Percentiles rank a stretch among this genome's conserved stretches.
Conservation (phyloP, 345 rosid genomes). For the Salix caprea region DNA sequence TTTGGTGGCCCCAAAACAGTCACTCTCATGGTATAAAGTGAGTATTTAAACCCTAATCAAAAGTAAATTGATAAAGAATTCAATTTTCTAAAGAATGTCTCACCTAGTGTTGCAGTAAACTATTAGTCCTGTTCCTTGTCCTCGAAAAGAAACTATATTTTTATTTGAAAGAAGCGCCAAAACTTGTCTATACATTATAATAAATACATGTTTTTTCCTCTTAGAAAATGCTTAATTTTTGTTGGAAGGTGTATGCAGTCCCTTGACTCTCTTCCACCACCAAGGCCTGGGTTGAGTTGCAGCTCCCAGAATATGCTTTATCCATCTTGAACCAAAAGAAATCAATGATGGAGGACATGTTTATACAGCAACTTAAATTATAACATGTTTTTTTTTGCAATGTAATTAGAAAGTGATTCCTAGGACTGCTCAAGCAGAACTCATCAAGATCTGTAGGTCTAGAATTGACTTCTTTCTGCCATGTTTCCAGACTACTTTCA, state of each 20-base stretch:
- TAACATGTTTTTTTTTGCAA: not conserved
- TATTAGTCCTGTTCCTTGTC: not conserved
- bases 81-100: not conserved
- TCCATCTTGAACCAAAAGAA: not conserved
- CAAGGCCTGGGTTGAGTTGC: not conserved
- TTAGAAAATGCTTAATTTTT: not conserved
- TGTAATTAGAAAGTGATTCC: not conserved
- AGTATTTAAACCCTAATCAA: constrained; percentile 15
- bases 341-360: not conserved
- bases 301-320: not conserved
- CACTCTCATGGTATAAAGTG: constrained; percentile 94
- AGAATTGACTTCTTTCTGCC: constrained; percentile 12
- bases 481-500: constrained; percentile 66
- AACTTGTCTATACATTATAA: no score
- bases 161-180: no score
- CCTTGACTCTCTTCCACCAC: not conserved
- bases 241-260: not conserved
- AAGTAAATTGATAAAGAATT: not conserved
- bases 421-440: not conserved
- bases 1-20: constrained; percentile 68
- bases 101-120: not conserved
- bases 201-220: not conserved
- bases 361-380: not conserved
- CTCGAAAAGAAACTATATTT: not conserved
- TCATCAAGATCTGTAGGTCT: not conserved